These are phyloP conservation scores for Mycena sp. DNA, from an alignment of 1,284 basidiomycete genomes.

Conservation along the genomic window DNA sequence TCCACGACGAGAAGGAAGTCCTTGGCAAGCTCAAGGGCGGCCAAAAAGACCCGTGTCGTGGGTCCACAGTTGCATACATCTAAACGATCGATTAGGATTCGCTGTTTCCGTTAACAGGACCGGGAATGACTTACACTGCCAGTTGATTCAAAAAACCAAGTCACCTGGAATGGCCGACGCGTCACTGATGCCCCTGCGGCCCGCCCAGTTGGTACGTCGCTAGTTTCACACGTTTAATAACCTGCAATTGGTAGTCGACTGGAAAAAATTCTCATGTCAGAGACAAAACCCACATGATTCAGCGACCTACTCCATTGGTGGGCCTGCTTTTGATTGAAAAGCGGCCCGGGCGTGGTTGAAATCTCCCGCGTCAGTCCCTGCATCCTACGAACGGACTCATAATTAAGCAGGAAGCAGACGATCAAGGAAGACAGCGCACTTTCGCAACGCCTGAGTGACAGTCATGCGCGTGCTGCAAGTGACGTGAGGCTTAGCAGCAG, in stretches of 20 bases:
- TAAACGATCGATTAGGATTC: conserved; percentile 32
- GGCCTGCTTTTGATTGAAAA: conserved; percentile 72
- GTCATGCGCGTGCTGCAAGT: conserved; percentile 68
- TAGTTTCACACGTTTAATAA: conserved; percentile 63
- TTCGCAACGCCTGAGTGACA: conserved; percentile 71
- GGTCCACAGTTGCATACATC: conserved; percentile 74
- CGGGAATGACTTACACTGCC: conserved; percentile 55
- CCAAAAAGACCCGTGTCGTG: conserved; percentile 64
- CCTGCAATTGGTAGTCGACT: conserved; percentile 73
- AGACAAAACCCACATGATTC: neutral
- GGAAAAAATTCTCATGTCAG: conserved; percentile 9
- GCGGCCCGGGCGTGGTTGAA: conserved; percentile 46
- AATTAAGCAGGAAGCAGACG: conserved; percentile 19
- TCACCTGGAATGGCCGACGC: conserved; percentile 65
- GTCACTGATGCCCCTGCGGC: conserved; percentile 25
- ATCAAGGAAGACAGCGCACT: conserved; percentile 52
- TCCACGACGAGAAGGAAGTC: conserved; percentile 70
- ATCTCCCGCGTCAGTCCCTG: conserved; percentile 53
- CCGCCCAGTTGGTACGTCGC: conserved; percentile 45
- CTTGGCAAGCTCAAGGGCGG: conserved; percentile 73
- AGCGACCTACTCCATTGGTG: conserved; percentile 77
- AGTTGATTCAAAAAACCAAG: conserved; percentile 78
- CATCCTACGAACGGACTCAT: conserved; percentile 44
- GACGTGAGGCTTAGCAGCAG: conserved; percentile 13
- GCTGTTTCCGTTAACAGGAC: conserved; percentile 2